Base-by-base conservation (phyloP, 176 grass and related monocot species). In the Oryza officinalis region DNA sequence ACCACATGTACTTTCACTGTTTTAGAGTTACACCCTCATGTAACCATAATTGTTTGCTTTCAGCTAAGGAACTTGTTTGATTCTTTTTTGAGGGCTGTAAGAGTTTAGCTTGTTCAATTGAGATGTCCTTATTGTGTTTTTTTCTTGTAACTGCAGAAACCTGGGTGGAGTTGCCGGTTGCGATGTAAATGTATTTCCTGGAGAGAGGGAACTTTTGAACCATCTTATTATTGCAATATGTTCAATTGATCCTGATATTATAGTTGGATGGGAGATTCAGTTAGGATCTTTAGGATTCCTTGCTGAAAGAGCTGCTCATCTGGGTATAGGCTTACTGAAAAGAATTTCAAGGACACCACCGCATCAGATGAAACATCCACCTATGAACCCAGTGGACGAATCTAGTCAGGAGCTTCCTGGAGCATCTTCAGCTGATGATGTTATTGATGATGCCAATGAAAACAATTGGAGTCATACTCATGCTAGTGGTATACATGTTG, bases 251-350 rank as follows among this genome's bases (percentile, higher is more conserved):
- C 92, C 95, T 67, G 92, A 95, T 88, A 88, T 98, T 45, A 30
- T 95, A 81, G 88, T 93, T 0, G 95, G 95, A 60, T 98, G 95
- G 95, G 95, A 98, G 81, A 92, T 98, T 60, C 92, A 95, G 73
- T 86, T 90, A 72, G 92, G 85, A 68, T 95, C 95, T 78, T 67
- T 98, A 60, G 95, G 95, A 49, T 98, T 88, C 83, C 84, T 98
- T 89, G 84, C 92, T 69, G 95, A 98, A 91, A 92, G 95, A 94
- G 90, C 92, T 83, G 86, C 88, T 84, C 27, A 90, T 86, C 72
- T 95, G 44, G 90, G 90, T 79, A 88, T 98, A 77, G 87, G 86
- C 33, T 95, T 98, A 23, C 82, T 95, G 64, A 95, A 95, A 86
- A 85, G 79, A 83, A 93, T 98, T 88, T 98, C 95, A 61, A 92